Conservation (phyloP, 768 basidiomycete genomes). For the Calocybe gangraenosa region DNA sequence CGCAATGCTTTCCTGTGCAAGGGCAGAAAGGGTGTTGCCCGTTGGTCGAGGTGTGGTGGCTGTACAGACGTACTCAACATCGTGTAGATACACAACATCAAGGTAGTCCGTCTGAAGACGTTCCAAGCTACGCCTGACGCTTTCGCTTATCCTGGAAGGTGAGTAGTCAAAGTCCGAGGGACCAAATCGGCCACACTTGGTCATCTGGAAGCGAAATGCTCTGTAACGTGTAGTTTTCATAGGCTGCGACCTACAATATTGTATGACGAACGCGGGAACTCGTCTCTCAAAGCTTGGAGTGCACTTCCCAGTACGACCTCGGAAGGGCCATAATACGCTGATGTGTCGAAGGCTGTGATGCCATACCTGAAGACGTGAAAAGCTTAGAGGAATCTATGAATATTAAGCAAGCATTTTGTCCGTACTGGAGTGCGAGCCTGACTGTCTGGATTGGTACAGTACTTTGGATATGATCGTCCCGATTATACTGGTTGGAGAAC, state of each 20-base stretch:
- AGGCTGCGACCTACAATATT: constrained; percentile 46
- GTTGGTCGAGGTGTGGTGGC: constrained; percentile 41
- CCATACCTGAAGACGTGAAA: constrained; percentile 55
- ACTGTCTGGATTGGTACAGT: constrained; percentile 60
- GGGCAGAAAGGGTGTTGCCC: constrained; percentile 55
- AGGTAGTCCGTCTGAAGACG: constrained; percentile 75
- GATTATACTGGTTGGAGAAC: constrained; percentile 66
- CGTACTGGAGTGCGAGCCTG: constrained; percentile 72
- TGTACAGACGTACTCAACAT: constrained; percentile 74
- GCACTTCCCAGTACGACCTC: constrained; percentile 73
- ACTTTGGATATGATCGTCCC: constrained; percentile 51
- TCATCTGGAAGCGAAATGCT: constrained; percentile 47
- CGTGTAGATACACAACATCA: constrained; percentile 80
- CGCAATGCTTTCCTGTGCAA: constrained; percentile 45
- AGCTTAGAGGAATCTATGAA: constrained; percentile 7
- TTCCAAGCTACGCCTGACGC: constrained; percentile 60
- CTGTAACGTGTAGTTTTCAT: background rate
- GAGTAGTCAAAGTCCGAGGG: constrained; percentile 68
- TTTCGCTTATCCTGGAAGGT: constrained; percentile 58
- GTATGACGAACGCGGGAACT: constrained; percentile 79
- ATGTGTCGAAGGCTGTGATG: constrained; percentile 77
- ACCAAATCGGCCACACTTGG: constrained; percentile 83
- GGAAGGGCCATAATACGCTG: constrained; percentile 76
- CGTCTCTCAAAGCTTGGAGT: constrained; percentile 50
- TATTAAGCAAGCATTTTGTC: background rate